Percentiles rank a stretch among this genome's conserved stretches.
These are phyloP conservation scores for Prunus persica DNA, from an alignment of 306 rosid genomes.

Conservation along the genomic window DNA sequence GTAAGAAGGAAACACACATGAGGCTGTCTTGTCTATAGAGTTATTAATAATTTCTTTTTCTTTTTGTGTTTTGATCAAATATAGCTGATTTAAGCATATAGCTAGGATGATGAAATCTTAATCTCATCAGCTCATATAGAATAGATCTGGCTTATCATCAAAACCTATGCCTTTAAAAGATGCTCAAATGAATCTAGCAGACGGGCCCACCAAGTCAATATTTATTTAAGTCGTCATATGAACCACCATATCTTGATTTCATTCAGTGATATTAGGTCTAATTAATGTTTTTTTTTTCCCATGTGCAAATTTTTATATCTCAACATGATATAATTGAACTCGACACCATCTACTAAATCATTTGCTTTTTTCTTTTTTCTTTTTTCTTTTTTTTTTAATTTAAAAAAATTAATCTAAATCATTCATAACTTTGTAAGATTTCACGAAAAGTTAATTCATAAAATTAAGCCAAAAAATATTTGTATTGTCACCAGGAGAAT, in stretches of 20 bases:
- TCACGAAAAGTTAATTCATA: no score
- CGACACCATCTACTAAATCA: no score
- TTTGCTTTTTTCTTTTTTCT: no score
- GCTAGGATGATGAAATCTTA: not conserved
- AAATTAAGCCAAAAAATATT: not conserved
- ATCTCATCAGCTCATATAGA: not conserved
- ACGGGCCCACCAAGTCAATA: not conserved
- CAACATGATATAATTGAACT: no score
- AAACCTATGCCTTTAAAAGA: not conserved
- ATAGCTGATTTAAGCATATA: not conserved
- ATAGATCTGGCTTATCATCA: not conserved
- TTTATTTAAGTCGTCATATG: not conserved
- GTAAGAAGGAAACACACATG: not conserved
- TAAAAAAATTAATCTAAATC: no score
- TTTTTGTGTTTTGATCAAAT: not conserved
- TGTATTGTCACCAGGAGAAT: conserved; percentile 27
- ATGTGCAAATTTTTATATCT: no score
- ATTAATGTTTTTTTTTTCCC: no score
- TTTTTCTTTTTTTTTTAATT: rapidly evolving
- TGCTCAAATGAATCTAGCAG: not conserved
- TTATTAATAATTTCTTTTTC: not conserved
- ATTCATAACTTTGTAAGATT: not conserved
- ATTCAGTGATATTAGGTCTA: no score
- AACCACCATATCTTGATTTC: no score
- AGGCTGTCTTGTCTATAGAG: not conserved